phyloP scores from a whole-genome alignment of 306 rosid species.

The Boehmeria nivea region DNA sequence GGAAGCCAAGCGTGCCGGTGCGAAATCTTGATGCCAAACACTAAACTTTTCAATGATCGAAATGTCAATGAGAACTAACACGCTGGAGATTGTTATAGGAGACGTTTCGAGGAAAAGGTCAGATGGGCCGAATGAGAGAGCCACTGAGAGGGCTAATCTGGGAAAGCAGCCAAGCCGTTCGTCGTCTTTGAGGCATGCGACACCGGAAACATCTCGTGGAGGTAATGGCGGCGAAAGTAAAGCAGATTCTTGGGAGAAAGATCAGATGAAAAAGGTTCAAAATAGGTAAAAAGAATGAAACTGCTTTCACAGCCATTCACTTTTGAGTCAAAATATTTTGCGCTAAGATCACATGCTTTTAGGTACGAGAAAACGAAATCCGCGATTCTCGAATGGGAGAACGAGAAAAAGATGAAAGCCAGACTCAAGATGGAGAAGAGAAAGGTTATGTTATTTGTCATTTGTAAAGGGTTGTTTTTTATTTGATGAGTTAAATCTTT shows the following conservation, averaged over 20 bases:
- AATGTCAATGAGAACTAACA: constrained; percentile 11
- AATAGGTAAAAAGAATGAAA: constrained; percentile 33
- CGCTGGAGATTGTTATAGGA: constrained; percentile 27
- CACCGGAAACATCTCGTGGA: constrained; percentile 16
- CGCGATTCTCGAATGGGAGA: constrained; percentile 45
- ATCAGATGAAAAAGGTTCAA: constrained; percentile 42
- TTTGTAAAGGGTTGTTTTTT: neutral
- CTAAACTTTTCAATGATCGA: neutral
- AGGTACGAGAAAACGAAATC: constrained; percentile 52
- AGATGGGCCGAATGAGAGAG: constrained; percentile 25
- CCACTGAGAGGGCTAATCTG: constrained; percentile 23
- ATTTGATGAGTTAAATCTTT: constrained; percentile 2
- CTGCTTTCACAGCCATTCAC: neutral
- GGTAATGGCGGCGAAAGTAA: constrained; percentile 18
- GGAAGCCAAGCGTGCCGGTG: constrained; percentile 28
- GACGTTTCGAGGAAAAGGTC: too few relatives aligned
- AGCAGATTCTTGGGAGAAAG: constrained; percentile 53
- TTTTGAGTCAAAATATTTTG: neutral
- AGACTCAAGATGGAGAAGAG: constrained; percentile 46
- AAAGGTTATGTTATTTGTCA: constrained; percentile 22
- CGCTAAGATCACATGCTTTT: neutral
- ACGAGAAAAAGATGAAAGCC: constrained; percentile 48
- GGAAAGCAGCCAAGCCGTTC: constrained; percentile 21
- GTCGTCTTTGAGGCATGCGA: constrained; percentile 22
- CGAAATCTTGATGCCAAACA: neutral